These are phyloP conservation scores for Coriaria nepalensis DNA, from an alignment of 306 rosid genomes.

Conservation along the genomic window DNA sequence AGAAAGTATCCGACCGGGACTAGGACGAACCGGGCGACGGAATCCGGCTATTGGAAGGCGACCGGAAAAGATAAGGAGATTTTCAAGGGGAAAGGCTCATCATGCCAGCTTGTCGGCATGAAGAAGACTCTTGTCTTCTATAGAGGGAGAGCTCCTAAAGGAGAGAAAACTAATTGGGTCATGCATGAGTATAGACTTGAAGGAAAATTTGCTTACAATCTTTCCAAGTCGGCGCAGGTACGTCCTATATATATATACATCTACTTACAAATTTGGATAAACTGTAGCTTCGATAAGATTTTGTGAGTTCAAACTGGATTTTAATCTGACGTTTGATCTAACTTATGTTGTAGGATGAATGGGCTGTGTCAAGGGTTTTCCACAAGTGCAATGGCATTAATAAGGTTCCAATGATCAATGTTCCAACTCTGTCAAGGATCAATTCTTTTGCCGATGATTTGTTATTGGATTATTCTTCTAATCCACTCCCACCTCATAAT, in stretches of 20 bases:
- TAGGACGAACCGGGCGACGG: conserved; percentile 88
- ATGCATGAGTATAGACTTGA: conserved; percentile 91
- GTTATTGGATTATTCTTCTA: conserved; percentile 34
- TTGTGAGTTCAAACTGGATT: neutral
- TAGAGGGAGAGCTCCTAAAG: conserved; percentile 88
- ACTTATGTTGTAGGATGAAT: conserved; percentile 50
- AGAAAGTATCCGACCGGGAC: conserved; percentile 93
- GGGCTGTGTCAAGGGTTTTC: conserved; percentile 77
- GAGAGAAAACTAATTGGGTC: conserved; percentile 88
- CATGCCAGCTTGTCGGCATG: conserved; percentile 92
- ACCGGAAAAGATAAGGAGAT: conserved; percentile 87
- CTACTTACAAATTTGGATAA: no score
- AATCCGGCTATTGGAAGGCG: conserved; percentile 92
- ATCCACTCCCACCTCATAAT: conserved; percentile 54
- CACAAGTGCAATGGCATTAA: conserved; percentile 54
- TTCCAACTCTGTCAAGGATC: conserved; percentile 13
- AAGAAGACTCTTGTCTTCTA: conserved; percentile 94
- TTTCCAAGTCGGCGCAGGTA: conserved; percentile 50
- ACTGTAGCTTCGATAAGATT: no score
- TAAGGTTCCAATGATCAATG: conserved; percentile 7
- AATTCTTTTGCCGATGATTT: conserved; percentile 41
- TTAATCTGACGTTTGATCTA: neutral
- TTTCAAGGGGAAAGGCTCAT: conserved; percentile 34
- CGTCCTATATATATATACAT: no score
- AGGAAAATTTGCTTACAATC: conserved; percentile 36